Percentiles rank a stretch among this genome's conserved stretches.
Conservation (phyloP, 495 filamentous ascomycete species). For the Penicillium pancosmium region DNA sequence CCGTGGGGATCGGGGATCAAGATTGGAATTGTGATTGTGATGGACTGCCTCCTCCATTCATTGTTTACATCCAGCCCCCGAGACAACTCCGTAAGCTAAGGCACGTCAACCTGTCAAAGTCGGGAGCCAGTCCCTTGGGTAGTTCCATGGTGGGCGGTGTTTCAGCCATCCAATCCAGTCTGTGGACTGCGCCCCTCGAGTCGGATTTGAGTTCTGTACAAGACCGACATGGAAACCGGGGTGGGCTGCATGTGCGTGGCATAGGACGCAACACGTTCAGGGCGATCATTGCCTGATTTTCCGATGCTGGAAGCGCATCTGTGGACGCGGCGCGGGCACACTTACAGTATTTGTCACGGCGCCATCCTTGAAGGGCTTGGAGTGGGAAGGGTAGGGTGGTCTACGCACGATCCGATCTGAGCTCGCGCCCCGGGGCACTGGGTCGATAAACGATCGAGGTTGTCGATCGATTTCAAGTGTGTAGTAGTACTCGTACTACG, state of each 20-base stretch:
- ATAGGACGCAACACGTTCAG: slow-evolving; percentile 1
- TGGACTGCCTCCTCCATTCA: background rate
- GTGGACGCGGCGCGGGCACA: background rate
- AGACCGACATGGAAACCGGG: background rate
- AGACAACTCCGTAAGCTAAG: background rate
- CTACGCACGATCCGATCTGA: slow-evolving; percentile 19
- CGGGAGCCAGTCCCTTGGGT: slow-evolving; percentile 8
- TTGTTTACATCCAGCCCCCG: background rate
- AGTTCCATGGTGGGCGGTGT: slow-evolving; percentile 12
- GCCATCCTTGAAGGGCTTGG: background rate
- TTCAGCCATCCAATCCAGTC: slow-evolving; percentile 9
- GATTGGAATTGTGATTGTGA: background rate
- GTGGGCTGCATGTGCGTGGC: slow-evolving; percentile 6
- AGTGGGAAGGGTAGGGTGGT: background rate
- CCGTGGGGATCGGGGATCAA: background rate
- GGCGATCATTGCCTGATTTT: slow-evolving; percentile 10
- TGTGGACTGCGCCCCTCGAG: slow-evolving; percentile 1
- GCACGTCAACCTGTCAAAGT: slow-evolving; percentile 10
- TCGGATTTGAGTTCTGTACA: slow-evolving; percentile 3
- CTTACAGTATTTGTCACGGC: slow-evolving; percentile 21
- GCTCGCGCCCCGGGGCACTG: slow-evolving; percentile 9
- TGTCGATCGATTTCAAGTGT: slow-evolving; percentile 16
- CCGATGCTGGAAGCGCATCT: background rate
- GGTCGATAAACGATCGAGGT: slow-evolving; percentile 23
- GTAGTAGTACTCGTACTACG: background rate